These are phyloP conservation scores for Lichenothelia convexa DNA, from an alignment of 495 filamentous ascomycete genomes.

Conservation along the genomic window DNA sequence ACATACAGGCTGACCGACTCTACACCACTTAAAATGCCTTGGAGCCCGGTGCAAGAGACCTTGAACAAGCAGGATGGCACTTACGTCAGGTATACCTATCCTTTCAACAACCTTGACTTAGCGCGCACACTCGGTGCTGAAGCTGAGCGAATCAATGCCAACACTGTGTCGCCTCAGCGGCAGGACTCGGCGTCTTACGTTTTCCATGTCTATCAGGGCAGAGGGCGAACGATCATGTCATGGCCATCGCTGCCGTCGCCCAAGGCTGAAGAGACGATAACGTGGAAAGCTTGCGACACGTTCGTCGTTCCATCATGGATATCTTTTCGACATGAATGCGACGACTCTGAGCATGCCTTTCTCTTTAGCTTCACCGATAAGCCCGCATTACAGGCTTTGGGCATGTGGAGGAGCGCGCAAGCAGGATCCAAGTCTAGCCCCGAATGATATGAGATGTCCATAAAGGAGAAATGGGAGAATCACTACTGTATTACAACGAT, in stretches of 20 bases:
- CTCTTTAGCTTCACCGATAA: too few species aligned
- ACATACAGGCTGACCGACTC: conserved; percentile 20
- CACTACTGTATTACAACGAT: too few species aligned
- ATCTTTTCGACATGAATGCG: too few species aligned
- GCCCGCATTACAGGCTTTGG: too few species aligned
- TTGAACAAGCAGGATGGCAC: conserved; percentile 20
- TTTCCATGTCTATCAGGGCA: conserved; percentile 25
- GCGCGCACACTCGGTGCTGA: conserved; percentile 24
- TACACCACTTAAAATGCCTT: conserved; percentile 12
- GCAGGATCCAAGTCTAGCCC: too few species aligned
- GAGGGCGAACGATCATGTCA: conserved; percentile 20
- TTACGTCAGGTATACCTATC: conserved; percentile 12
- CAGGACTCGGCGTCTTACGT: conserved; percentile 26
- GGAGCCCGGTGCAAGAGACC: conserved; percentile 10
- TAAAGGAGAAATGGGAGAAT: too few species aligned
- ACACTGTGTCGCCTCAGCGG: conserved; percentile 11
- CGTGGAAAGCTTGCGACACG: conserved; percentile 26
- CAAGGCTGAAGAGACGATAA: conserved; percentile 15
- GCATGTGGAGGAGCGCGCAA: too few species aligned
- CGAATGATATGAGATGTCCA: too few species aligned
- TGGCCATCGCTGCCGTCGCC: too few species aligned
- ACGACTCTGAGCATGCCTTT: too few species aligned
- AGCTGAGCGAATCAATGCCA: conserved; percentile 21
- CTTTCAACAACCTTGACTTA: conserved; percentile 13
- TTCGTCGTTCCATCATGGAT: conserved; percentile 30